A percentile compares a stretch with the other conserved stretches of the same genome.
phyloP scores from a whole-genome alignment of 768 basidiomycete genomes.

The Termitomyces sp. region DNA sequence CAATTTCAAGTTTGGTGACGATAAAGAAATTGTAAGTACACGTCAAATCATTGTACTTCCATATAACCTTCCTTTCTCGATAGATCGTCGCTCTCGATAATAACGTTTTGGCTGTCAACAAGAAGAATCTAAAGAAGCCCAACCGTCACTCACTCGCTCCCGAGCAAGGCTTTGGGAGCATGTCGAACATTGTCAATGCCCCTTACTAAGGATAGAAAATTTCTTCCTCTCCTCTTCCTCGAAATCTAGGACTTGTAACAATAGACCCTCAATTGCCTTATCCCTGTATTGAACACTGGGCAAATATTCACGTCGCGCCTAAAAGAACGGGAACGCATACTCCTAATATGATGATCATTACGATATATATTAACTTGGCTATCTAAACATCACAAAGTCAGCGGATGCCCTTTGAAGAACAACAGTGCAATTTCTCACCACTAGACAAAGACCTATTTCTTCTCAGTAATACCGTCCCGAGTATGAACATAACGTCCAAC shows the following conservation, averaged over 20 bases:
- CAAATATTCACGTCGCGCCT: conserved; percentile 1
- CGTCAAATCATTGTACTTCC: conserved; percentile 2
- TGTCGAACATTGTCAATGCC: conserved; percentile 66
- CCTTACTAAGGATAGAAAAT: conserved; percentile 41
- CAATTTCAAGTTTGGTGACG: conserved; percentile 96
- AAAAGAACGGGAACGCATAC: neutral
- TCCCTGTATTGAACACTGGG: conserved; percentile 7
- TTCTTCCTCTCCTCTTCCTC: neutral
- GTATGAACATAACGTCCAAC: conserved; percentile 69
- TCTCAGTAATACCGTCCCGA: conserved; percentile 44
- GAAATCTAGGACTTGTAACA: conserved; percentile 13
- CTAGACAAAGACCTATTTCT: conserved; percentile 7
- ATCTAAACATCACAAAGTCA: neutral
- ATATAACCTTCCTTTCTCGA: conserved; percentile 9
- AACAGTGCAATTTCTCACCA: conserved; percentile 1
- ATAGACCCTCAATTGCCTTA: conserved; percentile 9
- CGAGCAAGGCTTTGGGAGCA: conserved; percentile 36
- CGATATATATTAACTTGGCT: neutral
- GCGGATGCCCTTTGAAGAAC: neutral
- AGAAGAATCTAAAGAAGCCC: conserved; percentile 86
- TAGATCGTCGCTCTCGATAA: conserved; percentile 94
- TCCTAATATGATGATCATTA: neutral
- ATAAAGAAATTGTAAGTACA: conserved; percentile 75
- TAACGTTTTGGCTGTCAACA: conserved; percentile 91
- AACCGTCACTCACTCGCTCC: conserved; percentile 69